A percentile compares a stretch with the other conserved stretches of the same genome.
Evolutionary conservation across 305 asterid species (phyloP).

Genomic region (Solanum chacoense): DNA sequence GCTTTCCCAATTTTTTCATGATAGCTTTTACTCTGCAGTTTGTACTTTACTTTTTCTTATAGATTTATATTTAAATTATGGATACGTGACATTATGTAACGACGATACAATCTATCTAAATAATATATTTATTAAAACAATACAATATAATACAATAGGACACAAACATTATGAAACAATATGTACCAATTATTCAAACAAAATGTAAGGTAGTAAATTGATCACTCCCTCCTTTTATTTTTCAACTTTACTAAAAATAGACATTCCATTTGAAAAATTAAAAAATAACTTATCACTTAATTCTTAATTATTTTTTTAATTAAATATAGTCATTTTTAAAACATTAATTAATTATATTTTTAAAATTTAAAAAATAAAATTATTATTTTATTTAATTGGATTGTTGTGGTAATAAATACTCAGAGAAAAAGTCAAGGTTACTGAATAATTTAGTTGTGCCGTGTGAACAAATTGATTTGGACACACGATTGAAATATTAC

Average conservation of each 20-base stretch:
- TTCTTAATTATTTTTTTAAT: neutral
- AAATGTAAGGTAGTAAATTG: too few species aligned
- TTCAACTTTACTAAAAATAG: neutral
- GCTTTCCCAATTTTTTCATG: too few species aligned
- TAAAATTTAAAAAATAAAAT: too few species aligned
- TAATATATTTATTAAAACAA: too few species aligned
- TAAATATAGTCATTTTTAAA: neutral
- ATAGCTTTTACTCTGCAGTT: too few species aligned
- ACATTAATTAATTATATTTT: too few species aligned
- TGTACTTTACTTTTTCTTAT: too few species aligned
- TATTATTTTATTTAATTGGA: neutral
- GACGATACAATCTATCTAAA: accelerated
- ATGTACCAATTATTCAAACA: neutral
- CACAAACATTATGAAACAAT: neutral
- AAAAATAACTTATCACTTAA: neutral
- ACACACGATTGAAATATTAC: neutral
- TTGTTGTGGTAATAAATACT: neutral
- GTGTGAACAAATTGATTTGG: neutral
- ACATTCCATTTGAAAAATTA: neutral
- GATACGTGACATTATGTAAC: too few species aligned
- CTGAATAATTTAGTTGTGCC: neutral
- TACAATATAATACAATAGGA: too few species aligned
- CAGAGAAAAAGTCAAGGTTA: neutral
- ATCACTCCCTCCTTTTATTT: neutral
- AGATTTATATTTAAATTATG: too few species aligned